Percentiles rank a stretch among this genome's conserved stretches.
Evolutionary conservation across 352 stramenopile genomes (phyloP).

Genomic region (Pythium utonaiense): DNA sequence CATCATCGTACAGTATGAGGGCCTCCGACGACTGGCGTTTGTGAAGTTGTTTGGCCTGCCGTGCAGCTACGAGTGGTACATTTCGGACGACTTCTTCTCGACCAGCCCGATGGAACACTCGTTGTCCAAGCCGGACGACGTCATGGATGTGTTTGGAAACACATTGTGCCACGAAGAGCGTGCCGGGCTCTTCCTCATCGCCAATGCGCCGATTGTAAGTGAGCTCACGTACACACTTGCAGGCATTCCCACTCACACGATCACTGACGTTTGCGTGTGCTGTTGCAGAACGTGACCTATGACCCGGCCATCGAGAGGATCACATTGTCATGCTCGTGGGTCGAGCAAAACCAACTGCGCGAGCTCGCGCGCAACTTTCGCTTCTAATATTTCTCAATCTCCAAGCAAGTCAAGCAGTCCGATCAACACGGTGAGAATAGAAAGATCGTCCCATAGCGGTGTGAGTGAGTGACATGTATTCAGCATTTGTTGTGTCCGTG

Average conservation of each 20-base stretch:
- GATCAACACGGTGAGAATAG: background rate
- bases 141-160: slow-evolving; percentile 64
- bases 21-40: slow-evolving; percentile 58
- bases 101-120: slow-evolving; percentile 35
- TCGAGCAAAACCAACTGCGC: slow-evolving; percentile 58
- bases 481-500: too few species aligned
- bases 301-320: slow-evolving; percentile 58
- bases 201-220: slow-evolving; percentile 57
- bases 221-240: too few species aligned
- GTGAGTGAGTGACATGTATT: background rate
- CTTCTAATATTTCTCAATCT: slow-evolving; percentile 30
- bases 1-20: slow-evolving; percentile 48
- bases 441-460: background rate
- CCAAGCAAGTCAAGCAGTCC: background rate
- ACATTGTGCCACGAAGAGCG: slow-evolving; percentile 69
- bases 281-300: slow-evolving; percentile 50
- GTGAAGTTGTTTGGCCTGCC: slow-evolving; percentile 53
- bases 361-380: slow-evolving; percentile 69
- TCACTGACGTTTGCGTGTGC: slow-evolving; percentile 4
- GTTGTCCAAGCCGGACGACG: slow-evolving; percentile 42
- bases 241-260: too few species aligned
- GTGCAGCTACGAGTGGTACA: slow-evolving; percentile 53
- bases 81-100: slow-evolving; percentile 47
- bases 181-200: slow-evolving; percentile 59
- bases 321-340: slow-evolving; percentile 48